phyloP scores from a whole-genome alignment of 306 rosid genomes.

The Rubus parviflorus region DNA sequence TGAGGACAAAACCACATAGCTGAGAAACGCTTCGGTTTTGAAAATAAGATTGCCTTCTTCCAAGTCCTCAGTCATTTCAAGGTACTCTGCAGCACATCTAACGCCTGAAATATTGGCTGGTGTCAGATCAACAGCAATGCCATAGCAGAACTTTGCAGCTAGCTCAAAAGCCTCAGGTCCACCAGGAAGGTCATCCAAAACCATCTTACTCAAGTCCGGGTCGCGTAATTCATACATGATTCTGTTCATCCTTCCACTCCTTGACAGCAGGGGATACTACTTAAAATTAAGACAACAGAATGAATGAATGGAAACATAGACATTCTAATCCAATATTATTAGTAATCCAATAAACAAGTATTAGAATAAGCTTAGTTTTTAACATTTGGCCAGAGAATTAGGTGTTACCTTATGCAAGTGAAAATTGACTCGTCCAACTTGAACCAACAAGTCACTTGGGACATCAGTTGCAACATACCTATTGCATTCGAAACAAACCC shows the following conservation, averaged over 20 bases:
- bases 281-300: conserved; percentile 19
- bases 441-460: conserved; percentile 81
- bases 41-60: conserved; percentile 97
- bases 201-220: conserved; percentile 62
- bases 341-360: background rate
- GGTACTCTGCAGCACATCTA: conserved; percentile 91
- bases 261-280: conserved; percentile 84
- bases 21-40: conserved; percentile 95
- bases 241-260: conserved; percentile 94
- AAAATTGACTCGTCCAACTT: conserved; percentile 66
- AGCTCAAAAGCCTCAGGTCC: conserved; percentile 87
- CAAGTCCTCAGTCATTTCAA: conserved; percentile 96
- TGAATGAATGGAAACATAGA: background rate
- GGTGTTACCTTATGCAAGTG: conserved; percentile 79
- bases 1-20: conserved; percentile 93
- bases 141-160: conserved; percentile 92
- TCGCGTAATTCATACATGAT: conserved; percentile 64
- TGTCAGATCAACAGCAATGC: conserved; percentile 87
- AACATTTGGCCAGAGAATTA: background rate
- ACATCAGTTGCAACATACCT: conserved; percentile 95
- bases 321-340: background rate
- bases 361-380: background rate
- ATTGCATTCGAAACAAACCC: conserved; percentile 3
- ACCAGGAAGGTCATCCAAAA: conserved; percentile 84
- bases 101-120: conserved; percentile 95